Evolutionary conservation across 1,284 basidiomycete genomes (phyloP).

Genomic region (Sanguinoderma infundibulare): DNA sequence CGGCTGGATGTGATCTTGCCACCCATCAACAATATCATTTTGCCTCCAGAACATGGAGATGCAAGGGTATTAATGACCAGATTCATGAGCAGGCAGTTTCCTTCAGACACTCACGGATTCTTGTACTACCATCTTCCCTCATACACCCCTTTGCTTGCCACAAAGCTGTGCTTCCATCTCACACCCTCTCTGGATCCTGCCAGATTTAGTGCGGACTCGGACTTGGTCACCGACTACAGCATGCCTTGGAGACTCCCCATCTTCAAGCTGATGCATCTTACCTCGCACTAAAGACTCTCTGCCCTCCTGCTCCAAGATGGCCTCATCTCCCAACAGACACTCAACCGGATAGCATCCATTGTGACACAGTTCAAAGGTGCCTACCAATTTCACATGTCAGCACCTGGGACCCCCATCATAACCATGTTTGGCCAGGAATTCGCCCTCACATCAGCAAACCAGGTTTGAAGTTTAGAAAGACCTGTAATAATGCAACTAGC

Average conservation of each 20-base stretch:
- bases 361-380: too few species aligned
- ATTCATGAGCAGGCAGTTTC: neutral
- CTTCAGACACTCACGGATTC: neutral
- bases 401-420: too few species aligned
- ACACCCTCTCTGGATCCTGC: neutral
- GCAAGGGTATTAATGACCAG: too few species aligned
- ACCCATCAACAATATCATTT: conserved; percentile 30
- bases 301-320: too few species aligned
- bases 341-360: too few species aligned
- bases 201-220: neutral
- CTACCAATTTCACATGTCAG: too few species aligned
- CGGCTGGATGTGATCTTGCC: conserved; percentile 29
- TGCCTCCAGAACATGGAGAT: neutral
- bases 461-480: too few species aligned
- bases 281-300: too few species aligned
- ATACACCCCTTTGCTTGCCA: neutral
- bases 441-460: too few species aligned
- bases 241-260: neutral
- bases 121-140: neutral
- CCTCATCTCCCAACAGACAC: too few species aligned
- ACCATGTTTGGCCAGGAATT: too few species aligned
- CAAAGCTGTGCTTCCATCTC: neutral
- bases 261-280: neutral
- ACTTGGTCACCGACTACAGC: neutral
- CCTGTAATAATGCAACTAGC: too few species aligned